Base-by-base conservation (phyloP, 495 filamentous ascomycete species). In the Mycothermus thermophilus region DNA sequence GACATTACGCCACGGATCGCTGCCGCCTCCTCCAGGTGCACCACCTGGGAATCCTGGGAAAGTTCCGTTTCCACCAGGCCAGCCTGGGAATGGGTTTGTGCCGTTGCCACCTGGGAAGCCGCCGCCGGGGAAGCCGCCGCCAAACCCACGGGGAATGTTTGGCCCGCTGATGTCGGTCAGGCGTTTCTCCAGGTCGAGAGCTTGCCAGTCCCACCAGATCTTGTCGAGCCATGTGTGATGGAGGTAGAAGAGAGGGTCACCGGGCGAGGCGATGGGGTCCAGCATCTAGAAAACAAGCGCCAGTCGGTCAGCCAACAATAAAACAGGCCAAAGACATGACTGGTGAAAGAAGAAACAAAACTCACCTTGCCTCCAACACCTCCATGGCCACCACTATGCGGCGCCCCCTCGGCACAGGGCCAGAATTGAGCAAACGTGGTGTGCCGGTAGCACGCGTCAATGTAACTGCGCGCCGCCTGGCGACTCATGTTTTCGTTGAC, bases 211-310 rank as follows among this genome's bases (percentile, higher is more conserved):
- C 60, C 72, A 78, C 60, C 69, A 83, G 12, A 76, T 41, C 24
- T 72, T 69, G 52, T 85, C 80, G 37, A 86, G 67, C 65, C 72
- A 71, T 8, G 64, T 66, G 51, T 84, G 79, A 54, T 85, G 80
- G 10, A 74, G 62, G 48, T 63, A 84, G 57, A 85, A 84, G 14
- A 57, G 63, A 12, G 79, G 78, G 38, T 84, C 80, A 3, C 75
- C 69, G 1, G 56, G 58, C n/a, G 44, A 49, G 8, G 62, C 59
- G 38, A 61, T 68, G 5, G 66, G 52, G 50, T 77, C 48, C 11
- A 45, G 16, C 56, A 62, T 59, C 57, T 60, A 25, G 12, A 17
- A 3, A 9, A 9, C 8, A 32, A 5, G 14, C n/a, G 15, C 3
- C 8, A 14, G 14, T 13, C 30, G 23, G 3, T 13, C n/a, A n/a